These are phyloP conservation scores for Jamesozyma lodderae DNA, from an alignment of 805 yeast genomes.

Conservation along the genomic window DNA sequence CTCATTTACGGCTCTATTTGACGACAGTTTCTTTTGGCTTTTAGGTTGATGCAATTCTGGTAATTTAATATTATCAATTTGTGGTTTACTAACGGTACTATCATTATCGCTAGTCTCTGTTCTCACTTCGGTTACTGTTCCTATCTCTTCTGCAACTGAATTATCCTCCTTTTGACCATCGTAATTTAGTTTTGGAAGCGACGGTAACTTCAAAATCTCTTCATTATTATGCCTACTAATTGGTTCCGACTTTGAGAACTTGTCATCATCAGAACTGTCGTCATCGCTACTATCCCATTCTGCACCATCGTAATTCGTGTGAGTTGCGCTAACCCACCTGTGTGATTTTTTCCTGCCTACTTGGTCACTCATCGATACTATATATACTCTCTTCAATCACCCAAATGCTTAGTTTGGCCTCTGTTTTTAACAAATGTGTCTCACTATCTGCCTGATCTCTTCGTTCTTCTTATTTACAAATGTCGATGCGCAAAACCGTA, in stretches of 20 bases:
- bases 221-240: not conserved
- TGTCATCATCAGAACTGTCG: conserved; percentile 3
- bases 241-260: not conserved
- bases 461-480: too few species aligned
- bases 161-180: not conserved
- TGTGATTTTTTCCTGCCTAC: conserved; percentile 33
- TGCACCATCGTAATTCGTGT: conserved; percentile 35
- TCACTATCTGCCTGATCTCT: too few species aligned
- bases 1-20: conserved; percentile 16
- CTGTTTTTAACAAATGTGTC: too few species aligned
- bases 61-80: not conserved
- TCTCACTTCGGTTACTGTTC: not conserved
- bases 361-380: conserved; percentile 9
- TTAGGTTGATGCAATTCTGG: not conserved
- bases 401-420: too few species aligned
- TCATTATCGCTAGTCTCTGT: conserved; percentile 10
- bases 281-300: conserved; percentile 32
- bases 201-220: conserved; percentile 11
- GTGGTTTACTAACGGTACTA: too few species aligned
- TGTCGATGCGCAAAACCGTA: too few species aligned
- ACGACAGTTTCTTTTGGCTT: conserved; percentile 1
- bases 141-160: not conserved
- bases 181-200: conserved; percentile 22
- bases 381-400: too few species aligned
- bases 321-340: conserved; percentile 35